Conservation (phyloP, 2,329 filamentous ascomycete species). For the Botryotinia narcissicola region DNA sequence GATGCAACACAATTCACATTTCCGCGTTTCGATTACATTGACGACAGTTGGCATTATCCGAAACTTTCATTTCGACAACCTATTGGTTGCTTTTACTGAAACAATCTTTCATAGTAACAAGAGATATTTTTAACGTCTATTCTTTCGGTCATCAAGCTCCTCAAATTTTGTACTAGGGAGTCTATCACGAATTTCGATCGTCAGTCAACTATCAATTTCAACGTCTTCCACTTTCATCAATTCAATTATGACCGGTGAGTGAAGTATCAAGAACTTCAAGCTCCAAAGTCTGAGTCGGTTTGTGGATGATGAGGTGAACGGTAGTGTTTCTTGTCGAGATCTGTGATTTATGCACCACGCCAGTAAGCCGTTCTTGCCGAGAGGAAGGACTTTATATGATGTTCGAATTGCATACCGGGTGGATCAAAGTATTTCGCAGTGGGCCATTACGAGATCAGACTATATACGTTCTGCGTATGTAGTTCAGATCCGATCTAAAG, state of each 20-base stretch:
- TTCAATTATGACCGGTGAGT: not conserved
- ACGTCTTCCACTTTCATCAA: not conserved
- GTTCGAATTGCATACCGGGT: not conserved
- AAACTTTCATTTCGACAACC: too few species aligned
- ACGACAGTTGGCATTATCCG: too few species aligned
- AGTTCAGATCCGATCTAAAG: not conserved
- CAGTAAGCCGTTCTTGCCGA: too few species aligned
- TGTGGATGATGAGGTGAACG: not conserved
- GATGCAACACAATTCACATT: too few species aligned
- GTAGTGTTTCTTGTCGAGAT: not conserved
- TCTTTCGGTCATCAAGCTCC: not conserved
- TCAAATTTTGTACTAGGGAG: not conserved
- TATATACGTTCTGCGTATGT: not conserved
- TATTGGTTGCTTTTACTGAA: too few species aligned
- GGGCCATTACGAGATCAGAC: too few species aligned
- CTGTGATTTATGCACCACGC: not conserved
- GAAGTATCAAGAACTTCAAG: not conserved
- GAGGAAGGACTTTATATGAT: not conserved
- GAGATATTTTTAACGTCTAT: too few species aligned
- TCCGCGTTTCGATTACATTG: too few species aligned
- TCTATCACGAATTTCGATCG: conserved; percentile 26
- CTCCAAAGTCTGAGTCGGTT: not conserved
- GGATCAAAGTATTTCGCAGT: not conserved
- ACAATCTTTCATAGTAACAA: too few species aligned
- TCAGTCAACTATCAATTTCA: conserved; percentile 26